phyloP scores from a whole-genome alignment of 139 green algal species.

The Picochlorum sp. region DNA sequence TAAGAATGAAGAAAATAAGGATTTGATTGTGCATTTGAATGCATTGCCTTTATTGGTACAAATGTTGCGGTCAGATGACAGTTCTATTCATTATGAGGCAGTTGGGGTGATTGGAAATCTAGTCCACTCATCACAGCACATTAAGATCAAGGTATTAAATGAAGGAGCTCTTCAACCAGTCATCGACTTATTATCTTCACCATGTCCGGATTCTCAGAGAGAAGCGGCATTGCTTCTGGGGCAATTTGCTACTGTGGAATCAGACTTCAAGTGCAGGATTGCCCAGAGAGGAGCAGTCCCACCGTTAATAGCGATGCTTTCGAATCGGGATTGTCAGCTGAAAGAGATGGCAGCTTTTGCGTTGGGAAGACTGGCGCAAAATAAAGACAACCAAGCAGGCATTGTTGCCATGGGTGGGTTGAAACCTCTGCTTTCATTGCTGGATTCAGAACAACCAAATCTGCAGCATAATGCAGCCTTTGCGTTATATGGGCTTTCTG shows the following conservation, averaged over 20 bases:
- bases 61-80: slow-evolving; percentile 89
- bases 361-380: slow-evolving; percentile 87
- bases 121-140: slow-evolving; percentile 78
- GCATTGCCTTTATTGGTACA: slow-evolving; percentile 86
- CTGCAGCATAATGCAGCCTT: slow-evolving; percentile 92
- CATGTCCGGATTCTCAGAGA: slow-evolving; percentile 84
- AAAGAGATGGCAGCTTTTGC: slow-evolving; percentile 98
- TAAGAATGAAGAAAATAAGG: slow-evolving; percentile 98
- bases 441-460: slow-evolving; percentile 75
- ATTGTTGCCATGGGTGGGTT: slow-evolving; percentile 79
- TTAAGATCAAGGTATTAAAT: slow-evolving; percentile 68
- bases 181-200: slow-evolving; percentile 77
- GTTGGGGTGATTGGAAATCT: slow-evolving; percentile 97
- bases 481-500: slow-evolving; percentile 89
- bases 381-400: slow-evolving; percentile 87
- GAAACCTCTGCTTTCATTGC: slow-evolving; percentile 77
- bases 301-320: slow-evolving; percentile 91
- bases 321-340: slow-evolving; percentile 56
- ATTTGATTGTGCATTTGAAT: slow-evolving; percentile 87
- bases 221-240: slow-evolving; percentile 94
- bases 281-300: slow-evolving; percentile 88
- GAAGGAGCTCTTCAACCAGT: slow-evolving; percentile 94
- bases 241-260: slow-evolving; percentile 87
- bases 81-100: slow-evolving; percentile 91
- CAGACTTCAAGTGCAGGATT: slow-evolving; percentile 78